These are phyloP conservation scores for Vigna mungo DNA, from an alignment of 306 rosid species.

Conservation along the genomic window DNA sequence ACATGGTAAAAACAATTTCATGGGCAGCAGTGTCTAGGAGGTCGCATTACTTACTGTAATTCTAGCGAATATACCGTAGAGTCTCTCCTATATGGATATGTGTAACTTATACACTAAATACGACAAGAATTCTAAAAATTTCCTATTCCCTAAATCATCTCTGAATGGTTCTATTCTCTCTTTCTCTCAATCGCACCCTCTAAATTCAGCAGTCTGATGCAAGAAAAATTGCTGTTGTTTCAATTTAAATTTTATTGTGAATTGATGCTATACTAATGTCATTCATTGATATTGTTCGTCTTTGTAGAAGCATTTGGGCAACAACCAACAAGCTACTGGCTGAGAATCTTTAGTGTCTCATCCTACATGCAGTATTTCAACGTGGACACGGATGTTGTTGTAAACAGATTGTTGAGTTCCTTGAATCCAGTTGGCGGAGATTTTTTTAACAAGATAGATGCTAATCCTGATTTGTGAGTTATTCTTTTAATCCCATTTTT, in stretches of 20 bases:
- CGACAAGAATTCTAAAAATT: background rate
- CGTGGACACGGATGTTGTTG: conserved; percentile 73
- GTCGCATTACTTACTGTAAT: background rate
- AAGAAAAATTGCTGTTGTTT: background rate
- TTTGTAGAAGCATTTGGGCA: conserved; percentile 68
- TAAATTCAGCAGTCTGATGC: background rate
- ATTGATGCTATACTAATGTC: background rate
- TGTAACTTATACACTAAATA: background rate
- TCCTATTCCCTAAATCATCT: background rate
- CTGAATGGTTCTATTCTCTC: too few species aligned
- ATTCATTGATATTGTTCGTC: conserved; percentile 23
- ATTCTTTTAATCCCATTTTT: conserved; percentile 9
- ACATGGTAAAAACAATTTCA: background rate
- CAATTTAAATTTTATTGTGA: conserved; percentile 2
- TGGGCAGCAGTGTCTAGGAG: background rate
- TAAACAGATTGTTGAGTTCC: conserved; percentile 70
- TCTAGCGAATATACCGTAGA: background rate
- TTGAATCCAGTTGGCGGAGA: conserved; percentile 71
- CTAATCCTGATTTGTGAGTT: conserved; percentile 88
- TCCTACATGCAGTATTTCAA: conserved; percentile 80
- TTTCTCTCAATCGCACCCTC: too few species aligned
- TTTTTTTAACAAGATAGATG: conserved; percentile 75
- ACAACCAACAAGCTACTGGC: conserved; percentile 75
- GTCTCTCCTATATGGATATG: background rate
- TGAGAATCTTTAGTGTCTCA: conserved; percentile 66